phyloP scores from a whole-genome alignment of 192 early-diverging fungal genomes.

The Irineochytrium annulatum region DNA sequence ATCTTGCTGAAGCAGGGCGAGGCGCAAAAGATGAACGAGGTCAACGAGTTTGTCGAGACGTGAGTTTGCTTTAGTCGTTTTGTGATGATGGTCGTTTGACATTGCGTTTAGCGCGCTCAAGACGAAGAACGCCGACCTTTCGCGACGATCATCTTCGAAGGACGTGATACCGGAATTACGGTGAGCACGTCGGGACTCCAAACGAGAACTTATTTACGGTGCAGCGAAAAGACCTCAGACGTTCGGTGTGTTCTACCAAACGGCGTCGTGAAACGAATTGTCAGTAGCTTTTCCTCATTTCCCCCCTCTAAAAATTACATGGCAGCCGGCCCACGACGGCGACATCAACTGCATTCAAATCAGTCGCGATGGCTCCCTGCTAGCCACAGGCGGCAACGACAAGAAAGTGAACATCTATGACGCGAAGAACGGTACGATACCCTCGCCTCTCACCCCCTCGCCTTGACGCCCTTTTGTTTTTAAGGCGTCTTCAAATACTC shows the following conservation, averaged over 20 bases:
- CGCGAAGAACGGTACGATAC: slow-evolving; percentile 61
- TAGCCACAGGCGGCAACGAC: slow-evolving; percentile 79
- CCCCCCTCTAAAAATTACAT: background rate
- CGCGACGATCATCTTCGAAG: background rate
- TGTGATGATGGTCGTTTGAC: background rate
- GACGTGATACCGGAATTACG: slow-evolving; percentile 2
- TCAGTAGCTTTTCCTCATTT: too few species aligned
- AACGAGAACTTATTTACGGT: background rate
- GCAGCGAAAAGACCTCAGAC: slow-evolving; percentile 5
- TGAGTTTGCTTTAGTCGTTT: slow-evolving; percentile 35
- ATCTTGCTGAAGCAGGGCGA: slow-evolving; percentile 74
- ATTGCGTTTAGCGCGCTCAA: slow-evolving; percentile 15
- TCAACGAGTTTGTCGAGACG: slow-evolving; percentile 83
- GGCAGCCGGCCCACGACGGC: slow-evolving; percentile 60
- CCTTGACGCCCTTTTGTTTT: background rate
- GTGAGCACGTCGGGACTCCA: background rate
- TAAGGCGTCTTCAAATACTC: slow-evolving; percentile 45
- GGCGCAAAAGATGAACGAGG: slow-evolving; percentile 91
- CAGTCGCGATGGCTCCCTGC: slow-evolving; percentile 59
- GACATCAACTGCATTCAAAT: slow-evolving; percentile 82
- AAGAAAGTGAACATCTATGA: slow-evolving; percentile 78
- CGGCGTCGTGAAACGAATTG: slow-evolving; percentile 35
- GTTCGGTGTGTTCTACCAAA: slow-evolving; percentile 38
- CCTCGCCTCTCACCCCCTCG: background rate
- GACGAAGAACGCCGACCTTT: slow-evolving; percentile 7